Evolutionary conservation across 345 rosid genomes (phyloP).

Genomic region (Bruguiera gymnorhiza): DNA sequence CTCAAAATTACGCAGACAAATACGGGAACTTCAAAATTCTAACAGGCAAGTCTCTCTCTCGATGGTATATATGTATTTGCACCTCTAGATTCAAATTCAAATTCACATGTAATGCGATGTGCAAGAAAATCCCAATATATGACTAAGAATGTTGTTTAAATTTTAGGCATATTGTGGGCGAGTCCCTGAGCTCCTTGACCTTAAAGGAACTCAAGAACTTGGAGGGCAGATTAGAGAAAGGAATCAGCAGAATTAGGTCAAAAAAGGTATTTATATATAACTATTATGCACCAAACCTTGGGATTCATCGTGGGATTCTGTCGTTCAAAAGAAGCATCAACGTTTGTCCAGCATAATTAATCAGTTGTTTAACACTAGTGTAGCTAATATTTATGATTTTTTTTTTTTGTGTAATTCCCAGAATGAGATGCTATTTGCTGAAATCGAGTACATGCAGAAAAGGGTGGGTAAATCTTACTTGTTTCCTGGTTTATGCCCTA

Average conservation of each 20-base stretch:
- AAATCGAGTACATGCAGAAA: conserved; percentile 29
- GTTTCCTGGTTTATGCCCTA: too few relatives aligned
- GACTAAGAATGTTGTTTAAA: not conserved
- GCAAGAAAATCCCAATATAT: too few relatives aligned
- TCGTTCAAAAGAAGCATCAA: too few relatives aligned
- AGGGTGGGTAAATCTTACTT: conserved; percentile 10
- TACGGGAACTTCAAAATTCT: conserved; percentile 16
- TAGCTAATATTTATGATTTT: conserved; percentile 13
- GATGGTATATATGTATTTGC: not conserved
- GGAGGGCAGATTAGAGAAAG: conserved; percentile 27
- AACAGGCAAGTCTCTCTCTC: conserved; percentile 13
- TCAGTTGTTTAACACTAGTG: not conserved
- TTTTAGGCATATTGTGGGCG: conserved; percentile 22
- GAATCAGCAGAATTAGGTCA: conserved; percentile 24
- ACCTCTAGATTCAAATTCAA: not conserved
- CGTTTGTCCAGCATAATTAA: too few relatives aligned
- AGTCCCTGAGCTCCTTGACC: conserved; percentile 17
- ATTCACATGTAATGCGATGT: too few relatives aligned
- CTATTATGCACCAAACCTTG: not conserved
- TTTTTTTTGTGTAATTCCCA: conserved; percentile 8
- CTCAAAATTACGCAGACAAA: conserved; percentile 22
- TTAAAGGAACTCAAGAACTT: conserved; percentile 24
- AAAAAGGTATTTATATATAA: conserved; percentile 16
- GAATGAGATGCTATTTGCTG: conserved; percentile 26
- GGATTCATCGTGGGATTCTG: not conserved